Conservation (phyloP, 768 basidiomycete species). For the Suillus spraguei region DNA sequence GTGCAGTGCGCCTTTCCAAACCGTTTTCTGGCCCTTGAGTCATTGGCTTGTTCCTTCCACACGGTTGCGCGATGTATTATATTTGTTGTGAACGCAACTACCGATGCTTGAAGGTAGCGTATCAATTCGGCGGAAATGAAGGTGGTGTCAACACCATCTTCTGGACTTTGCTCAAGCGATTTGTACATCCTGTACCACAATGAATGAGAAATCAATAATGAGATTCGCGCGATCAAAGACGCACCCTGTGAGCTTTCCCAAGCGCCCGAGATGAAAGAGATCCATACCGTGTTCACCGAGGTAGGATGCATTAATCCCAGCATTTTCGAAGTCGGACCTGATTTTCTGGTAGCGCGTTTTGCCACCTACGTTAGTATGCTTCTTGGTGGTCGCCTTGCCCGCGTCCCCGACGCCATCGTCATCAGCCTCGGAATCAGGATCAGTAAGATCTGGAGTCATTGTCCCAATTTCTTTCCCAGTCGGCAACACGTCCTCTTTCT, state of each 20-base stretch:
- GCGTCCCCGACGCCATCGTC: slow-evolving; percentile 12
- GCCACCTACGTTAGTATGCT: slow-evolving; percentile 38
- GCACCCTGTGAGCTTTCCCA: slow-evolving; percentile 45
- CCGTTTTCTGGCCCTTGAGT: slow-evolving; percentile 60
- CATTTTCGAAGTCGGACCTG: slow-evolving; percentile 40
- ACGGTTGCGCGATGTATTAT: slow-evolving; percentile 54
- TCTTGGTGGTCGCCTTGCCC: slow-evolving; percentile 12
- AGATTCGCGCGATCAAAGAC: slow-evolving; percentile 29
- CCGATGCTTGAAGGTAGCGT: slow-evolving; percentile 43
- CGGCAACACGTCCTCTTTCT: slow-evolving; percentile 6
- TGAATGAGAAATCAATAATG: slow-evolving; percentile 21
- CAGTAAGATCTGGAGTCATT: slow-evolving; percentile 14
- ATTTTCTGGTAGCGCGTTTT: slow-evolving; percentile 43
- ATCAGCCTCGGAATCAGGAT: slow-evolving; percentile 15
- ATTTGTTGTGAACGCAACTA: slow-evolving; percentile 54
- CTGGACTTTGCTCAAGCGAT: slow-evolving; percentile 27
- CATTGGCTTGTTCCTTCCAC: slow-evolving; percentile 58
- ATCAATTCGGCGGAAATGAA: slow-evolving; percentile 42
- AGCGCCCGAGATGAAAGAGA: slow-evolving; percentile 38
- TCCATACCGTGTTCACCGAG: slow-evolving; percentile 46
- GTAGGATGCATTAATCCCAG: slow-evolving; percentile 47
- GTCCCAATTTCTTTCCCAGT: slow-evolving; percentile 13
- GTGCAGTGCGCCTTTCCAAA: slow-evolving; percentile 46
- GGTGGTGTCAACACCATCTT: slow-evolving; percentile 23
- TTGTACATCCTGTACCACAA: slow-evolving; percentile 27